Evolutionary conservation across 2,329 filamentous ascomycete species (phyloP), one percentile per base, ranked within the genome.

Genomic region (Trichoderma sp.): DNA sequence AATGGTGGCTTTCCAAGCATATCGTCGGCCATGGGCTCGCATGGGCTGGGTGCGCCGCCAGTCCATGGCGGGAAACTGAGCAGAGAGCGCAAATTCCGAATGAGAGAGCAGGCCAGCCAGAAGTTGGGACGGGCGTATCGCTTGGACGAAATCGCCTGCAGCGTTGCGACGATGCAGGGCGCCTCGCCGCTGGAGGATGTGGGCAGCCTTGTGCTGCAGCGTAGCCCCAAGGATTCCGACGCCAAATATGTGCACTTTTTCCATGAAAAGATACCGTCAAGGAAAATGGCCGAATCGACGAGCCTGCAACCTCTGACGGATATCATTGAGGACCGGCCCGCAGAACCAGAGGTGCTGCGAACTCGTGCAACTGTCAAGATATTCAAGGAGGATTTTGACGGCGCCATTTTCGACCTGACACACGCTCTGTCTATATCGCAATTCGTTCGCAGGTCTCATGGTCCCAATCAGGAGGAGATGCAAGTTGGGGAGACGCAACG

Each of bases 191-290:
- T 97, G 14, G 92, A 96, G 76, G 91, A 93, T 72, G 91, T 96
- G 3, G 93, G 91, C 3, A 86, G 87, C 6, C 84, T 92, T 73
- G 93, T 97, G 36, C 82, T 96, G 73, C 89, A 92, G 79, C 86
- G 92, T 73, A 90, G 88, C 73, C 85, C 89, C n/a, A 80, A 86
- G 65, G 90, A 94, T 77, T 81, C 85, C 57, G 92, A 96, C 77
- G 93, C 93, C 32, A 92, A 91, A 80, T 96, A 96, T 79, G 93
- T 96, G n/a, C 92, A 96, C 79, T 96, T 95, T 82, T 97, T 97
- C 80, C 93, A 95, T 81, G 93, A 97, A 82, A 96, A 95, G 86
- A 95, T 96, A 30, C 92, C 93, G 1, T 92, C 90, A 53, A 84
- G 91, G 56, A 90, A 92, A 79, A 84, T 96, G 79, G 91, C 90